A percentile compares a stretch with the other conserved stretches of the same genome.
phyloP scores from a whole-genome alignment of 2,329 filamentous ascomycete species.

The Microdochium nivale region DNA sequence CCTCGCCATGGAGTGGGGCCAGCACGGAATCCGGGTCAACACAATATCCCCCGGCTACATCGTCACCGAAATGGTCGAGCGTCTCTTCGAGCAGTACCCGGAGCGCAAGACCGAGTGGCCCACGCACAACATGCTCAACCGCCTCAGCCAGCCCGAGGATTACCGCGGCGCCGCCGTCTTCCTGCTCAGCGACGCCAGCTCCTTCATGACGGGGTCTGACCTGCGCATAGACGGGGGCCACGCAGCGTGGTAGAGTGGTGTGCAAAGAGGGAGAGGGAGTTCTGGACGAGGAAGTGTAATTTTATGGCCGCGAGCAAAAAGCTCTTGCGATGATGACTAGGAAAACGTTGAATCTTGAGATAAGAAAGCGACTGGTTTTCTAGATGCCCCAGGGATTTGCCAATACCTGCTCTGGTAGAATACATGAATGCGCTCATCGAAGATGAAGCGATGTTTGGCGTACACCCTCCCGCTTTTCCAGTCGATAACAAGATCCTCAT shows the following conservation, averaged over 20 bases:
- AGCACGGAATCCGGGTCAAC: constrained; percentile 68
- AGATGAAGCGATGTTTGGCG: no score
- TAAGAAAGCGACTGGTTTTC: no score
- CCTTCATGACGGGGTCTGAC: constrained; percentile 63
- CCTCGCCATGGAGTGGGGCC: constrained; percentile 65
- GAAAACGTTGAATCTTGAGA: no score
- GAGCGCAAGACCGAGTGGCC: constrained; percentile 63
- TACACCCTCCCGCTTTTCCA: no score
- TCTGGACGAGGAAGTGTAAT: no score
- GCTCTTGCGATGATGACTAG: no score
- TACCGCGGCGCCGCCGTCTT: constrained; percentile 65
- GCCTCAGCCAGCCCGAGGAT: constrained; percentile 58
- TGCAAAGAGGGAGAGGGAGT: constrained; percentile 3
- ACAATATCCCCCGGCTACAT: constrained; percentile 76
- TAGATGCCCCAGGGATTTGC: no score
- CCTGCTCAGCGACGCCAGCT: constrained; percentile 56
- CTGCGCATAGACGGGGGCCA: constrained; percentile 67
- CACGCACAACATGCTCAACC: constrained; percentile 75
- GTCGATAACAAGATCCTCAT: no score
- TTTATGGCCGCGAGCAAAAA: no score
- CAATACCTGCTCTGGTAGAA: no score
- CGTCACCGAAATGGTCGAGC: constrained; percentile 74
- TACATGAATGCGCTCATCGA: no score
- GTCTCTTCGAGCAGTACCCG: constrained; percentile 67
- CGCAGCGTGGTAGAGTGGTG: constrained; percentile 50